Base-by-base conservation (phyloP, 805 yeast species). In the Metschnikowia dekortorum region DNA sequence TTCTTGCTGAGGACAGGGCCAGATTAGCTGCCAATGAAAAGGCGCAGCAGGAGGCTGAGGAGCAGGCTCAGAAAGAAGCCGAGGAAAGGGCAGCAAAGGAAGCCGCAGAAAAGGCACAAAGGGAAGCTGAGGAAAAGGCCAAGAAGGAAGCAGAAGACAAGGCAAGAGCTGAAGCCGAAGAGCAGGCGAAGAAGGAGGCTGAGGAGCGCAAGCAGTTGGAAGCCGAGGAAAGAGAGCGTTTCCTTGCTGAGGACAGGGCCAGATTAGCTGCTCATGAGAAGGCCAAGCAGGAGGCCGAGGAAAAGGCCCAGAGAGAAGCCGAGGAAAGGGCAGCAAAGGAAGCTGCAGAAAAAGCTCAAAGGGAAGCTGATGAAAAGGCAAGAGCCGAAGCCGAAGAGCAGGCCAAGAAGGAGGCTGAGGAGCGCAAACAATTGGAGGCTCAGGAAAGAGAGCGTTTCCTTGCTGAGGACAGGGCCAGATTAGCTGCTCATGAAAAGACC, bases 1-100 rank as follows among this genome's bases (percentile, higher is more conserved):
- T 44, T 10, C 33, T 44, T 14, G 47, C 42, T 30, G 54, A 51
- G 33, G 60, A 53, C 30, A 47, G 58, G 37, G 32, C 46, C 29
- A 54, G 48, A 29, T 43, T 53, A 42, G 73, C 62, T 51, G 68
- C 62, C 30, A 64, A 69, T 47, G 61, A 59, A 31, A 53, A 53
- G 50, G 69, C 58, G 44, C 61, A 63, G 44, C 65, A 49, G 37
- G 52, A 37, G 33, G 38, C 33, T 10, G 51, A 42, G 14, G 45
- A 34, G 26, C 47, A 51, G 46, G 52, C 40, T 13, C 43, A 50
- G 35, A 22, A 50, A 37, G 57, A 49, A 31, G 50, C 49, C 10
- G 56, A 60, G 44, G 58, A 57, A 47, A 61, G 50, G 33, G 66
- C 57, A 39, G 57, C 44, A 49, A 55, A 45, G 29, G 38, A 44